Base-by-base conservation (phyloP, 2,329 filamentous ascomycete species). In the Plectosphaerella sp. region DNA sequence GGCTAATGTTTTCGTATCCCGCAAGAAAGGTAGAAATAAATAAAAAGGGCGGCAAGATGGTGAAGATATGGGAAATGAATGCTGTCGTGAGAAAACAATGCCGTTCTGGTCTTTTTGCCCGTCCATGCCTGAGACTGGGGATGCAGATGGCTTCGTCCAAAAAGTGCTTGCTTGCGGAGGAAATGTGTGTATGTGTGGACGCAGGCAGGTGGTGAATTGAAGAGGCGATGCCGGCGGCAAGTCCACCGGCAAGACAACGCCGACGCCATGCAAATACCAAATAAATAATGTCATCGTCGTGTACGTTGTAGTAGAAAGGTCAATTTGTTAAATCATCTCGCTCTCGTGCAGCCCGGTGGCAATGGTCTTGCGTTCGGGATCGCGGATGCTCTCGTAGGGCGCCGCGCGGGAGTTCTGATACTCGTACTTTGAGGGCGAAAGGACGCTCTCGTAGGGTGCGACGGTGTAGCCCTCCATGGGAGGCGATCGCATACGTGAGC, bases 261-360 rank as follows among this genome's bases (percentile, higher is more conserved):
- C 47, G 37, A 48, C 65, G 69, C 70, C 67, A 73, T 74, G 71
- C 71, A 69, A 53, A 59, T 51, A 48, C 47, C 52, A 39, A 51
- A 52, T 56, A 54, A 52, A 55, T n/a, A 52, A 54, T 60, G 58
- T 63, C 57, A 24, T 33, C 25, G 42, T 53, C 35, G 8, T 24
- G 33, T 50, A 49, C 48, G 42, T 45, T 49, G 52, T 28, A 20
- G 47, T 35, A 37, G 36, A 33, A 22, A 22, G 22, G 22, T 33
- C 28, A 33, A 33, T 48, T 39, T 28, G 28, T 56, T 67, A 83
- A 58, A 83, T 77, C 77, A 84, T 77, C 66, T 83, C 79, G 62
- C 72, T 79, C 50, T 68, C 69, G 57, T 79, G 72, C 36, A 83
- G 64, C 1, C 80, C 80, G 12, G 77, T 83, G 28, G 74, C 72